Conservation (phyloP, 352 stramenopile genomes). For the Phytophthora quininea region DNA sequence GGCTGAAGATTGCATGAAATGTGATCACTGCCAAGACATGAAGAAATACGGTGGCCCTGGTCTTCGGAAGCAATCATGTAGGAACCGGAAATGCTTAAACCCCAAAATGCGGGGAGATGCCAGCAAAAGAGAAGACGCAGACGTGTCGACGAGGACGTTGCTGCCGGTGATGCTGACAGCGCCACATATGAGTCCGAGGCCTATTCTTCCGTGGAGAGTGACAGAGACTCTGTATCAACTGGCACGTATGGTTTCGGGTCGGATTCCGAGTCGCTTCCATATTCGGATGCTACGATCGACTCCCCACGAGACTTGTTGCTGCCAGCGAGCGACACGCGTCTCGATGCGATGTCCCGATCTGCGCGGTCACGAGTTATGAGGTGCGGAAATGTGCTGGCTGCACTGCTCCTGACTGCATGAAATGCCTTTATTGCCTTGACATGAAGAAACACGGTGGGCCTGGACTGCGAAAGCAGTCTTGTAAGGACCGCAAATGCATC, state of each 20-base stretch:
- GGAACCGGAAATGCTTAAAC: constrained; percentile 83
- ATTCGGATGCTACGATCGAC: constrained; percentile 36
- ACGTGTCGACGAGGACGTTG: constrained; percentile 15
- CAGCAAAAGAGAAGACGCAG: constrained; percentile 46
- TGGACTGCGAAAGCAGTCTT: constrained; percentile 82
- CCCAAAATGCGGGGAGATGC: constrained; percentile 64
- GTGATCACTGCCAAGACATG: constrained; percentile 89
- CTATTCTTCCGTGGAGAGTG: constrained; percentile 66
- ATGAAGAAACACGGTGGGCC: constrained; percentile 89
- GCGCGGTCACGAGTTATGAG: constrained; percentile 70
- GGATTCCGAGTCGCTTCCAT: constrained; percentile 33
- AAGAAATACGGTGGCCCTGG: constrained; percentile 89
- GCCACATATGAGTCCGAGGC: constrained; percentile 43
- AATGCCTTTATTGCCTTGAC: constrained; percentile 78
- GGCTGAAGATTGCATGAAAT: constrained; percentile 86
- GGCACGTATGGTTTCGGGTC: constrained; percentile 27
- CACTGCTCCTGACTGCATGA: constrained; percentile 72
- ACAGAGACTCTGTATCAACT: constrained; percentile 50
- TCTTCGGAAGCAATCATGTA: constrained; percentile 89
- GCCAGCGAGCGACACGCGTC: constrained; percentile 39
- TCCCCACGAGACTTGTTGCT: constrained; percentile 47
- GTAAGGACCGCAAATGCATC: constrained; percentile 80
- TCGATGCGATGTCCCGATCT: constrained; percentile 44
- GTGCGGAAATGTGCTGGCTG: constrained; percentile 78
- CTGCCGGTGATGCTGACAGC: constrained; percentile 34